Conservation (phyloP, 352 stramenopile species). For the Phytophthora quininea region DNA sequence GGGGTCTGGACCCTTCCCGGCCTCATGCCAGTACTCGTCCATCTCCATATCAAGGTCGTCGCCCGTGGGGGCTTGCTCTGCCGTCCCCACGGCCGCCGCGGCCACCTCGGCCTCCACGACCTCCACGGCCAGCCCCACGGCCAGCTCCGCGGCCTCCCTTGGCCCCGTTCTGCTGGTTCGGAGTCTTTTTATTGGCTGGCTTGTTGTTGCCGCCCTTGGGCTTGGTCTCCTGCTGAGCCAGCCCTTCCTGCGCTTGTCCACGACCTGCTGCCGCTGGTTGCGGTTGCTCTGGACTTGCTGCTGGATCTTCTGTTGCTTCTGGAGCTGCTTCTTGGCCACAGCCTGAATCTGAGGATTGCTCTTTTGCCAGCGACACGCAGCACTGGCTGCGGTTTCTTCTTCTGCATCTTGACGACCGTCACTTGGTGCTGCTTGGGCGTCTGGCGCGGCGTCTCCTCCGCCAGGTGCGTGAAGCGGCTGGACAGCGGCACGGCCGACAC, state of each 20-base stretch:
- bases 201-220: slow-evolving; percentile 45
- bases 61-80: slow-evolving; percentile 59
- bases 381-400: slow-evolving; percentile 35
- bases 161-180: slow-evolving; percentile 36
- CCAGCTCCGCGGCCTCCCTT: slow-evolving; percentile 12
- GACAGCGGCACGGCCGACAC: slow-evolving; percentile 74
- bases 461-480: slow-evolving; percentile 74
- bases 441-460: slow-evolving; percentile 45
- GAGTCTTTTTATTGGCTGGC: slow-evolving; percentile 27
- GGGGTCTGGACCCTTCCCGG: slow-evolving; percentile 88
- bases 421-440: slow-evolving; percentile 42
- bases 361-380: slow-evolving; percentile 26
- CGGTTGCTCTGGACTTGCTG: slow-evolving; percentile 67
- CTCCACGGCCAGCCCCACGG: slow-evolving; percentile 17
- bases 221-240: slow-evolving; percentile 42
- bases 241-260: slow-evolving; percentile 75
- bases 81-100: slow-evolving; percentile 32
- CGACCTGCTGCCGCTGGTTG: slow-evolving; percentile 74
- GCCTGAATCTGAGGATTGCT: slow-evolving; percentile 24
- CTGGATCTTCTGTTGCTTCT: slow-evolving; percentile 70
- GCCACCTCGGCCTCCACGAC: slow-evolving; percentile 28
- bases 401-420: slow-evolving; percentile 38
- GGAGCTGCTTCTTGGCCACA: slow-evolving; percentile 32
- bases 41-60: slow-evolving; percentile 90
- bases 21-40: slow-evolving; percentile 89